A percentile compares a stretch with the other conserved stretches of the same genome.
phyloP scores from a whole-genome alignment of 352 stramenopile genomes.

The Phytopythium cucurbitacearum region DNA sequence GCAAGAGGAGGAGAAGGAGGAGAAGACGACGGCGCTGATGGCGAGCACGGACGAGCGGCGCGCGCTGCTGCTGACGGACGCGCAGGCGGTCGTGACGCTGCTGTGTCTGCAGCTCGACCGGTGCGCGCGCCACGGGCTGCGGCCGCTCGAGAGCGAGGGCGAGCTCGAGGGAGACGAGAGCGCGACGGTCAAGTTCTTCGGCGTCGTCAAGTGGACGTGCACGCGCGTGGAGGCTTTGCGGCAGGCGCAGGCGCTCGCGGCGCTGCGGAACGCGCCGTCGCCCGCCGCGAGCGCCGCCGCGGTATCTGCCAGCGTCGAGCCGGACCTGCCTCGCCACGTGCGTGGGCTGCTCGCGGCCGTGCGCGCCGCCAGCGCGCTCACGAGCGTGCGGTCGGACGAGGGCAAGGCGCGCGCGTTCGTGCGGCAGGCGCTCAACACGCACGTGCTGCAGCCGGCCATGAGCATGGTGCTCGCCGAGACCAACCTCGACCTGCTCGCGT shows the following conservation, averaged over 20 bases:
- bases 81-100: conserved; percentile 59
- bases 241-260: conserved; percentile 59
- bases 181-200: conserved; percentile 85
- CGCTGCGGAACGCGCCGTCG: conserved; percentile 42
- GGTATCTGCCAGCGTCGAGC: conserved; percentile 66
- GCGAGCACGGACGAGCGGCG: conserved; percentile 70
- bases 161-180: conserved; percentile 13
- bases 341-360: conserved; percentile 65
- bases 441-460: conserved; percentile 67
- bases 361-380: conserved; percentile 47
- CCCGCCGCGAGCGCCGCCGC: conserved; percentile 47
- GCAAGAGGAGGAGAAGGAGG: conserved; percentile 9
- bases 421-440: conserved; percentile 80
- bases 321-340: conserved; percentile 62
- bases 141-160: conserved; percentile 39
- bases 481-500: conserved; percentile 72
- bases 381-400: conserved; percentile 67
- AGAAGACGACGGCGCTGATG: conserved; percentile 50
- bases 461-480: conserved; percentile 62
- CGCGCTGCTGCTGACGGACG: conserved; percentile 65
- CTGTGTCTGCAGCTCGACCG: conserved; percentile 71
- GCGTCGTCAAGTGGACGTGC: conserved; percentile 83
- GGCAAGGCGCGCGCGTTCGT: conserved; percentile 75
- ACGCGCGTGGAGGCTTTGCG: conserved; percentile 70
- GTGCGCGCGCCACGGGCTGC: conserved; percentile 64